Evolutionary conservation across 768 basidiomycete genomes (phyloP).

Genomic region (Lentinula edodes): DNA sequence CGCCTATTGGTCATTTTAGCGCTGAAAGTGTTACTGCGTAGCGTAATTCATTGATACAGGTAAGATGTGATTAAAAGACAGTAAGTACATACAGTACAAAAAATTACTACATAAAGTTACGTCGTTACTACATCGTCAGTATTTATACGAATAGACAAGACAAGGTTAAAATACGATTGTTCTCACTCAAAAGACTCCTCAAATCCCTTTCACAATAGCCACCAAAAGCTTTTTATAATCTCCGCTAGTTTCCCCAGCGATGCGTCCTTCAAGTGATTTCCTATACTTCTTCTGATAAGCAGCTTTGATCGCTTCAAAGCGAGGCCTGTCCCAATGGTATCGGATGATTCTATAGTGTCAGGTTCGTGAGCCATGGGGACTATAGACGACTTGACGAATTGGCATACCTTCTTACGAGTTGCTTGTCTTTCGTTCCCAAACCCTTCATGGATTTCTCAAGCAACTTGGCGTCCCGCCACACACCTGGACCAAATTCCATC

Average conservation of each 20-base stretch:
- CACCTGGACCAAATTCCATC: constrained; percentile 19
- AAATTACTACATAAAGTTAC: too few species aligned
- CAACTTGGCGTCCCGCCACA: constrained; percentile 28
- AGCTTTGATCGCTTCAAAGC: constrained; percentile 29
- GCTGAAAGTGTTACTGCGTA: too few species aligned
- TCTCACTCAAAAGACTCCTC: too few species aligned
- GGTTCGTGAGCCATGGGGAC: not conserved
- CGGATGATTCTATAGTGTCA: not conserved
- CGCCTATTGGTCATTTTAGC: too few species aligned
- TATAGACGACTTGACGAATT: constrained; percentile 5
- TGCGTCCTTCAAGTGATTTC: constrained; percentile 20
- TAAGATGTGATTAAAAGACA: too few species aligned
- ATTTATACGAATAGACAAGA: too few species aligned
- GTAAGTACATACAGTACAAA: too few species aligned
- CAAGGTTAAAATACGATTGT: too few species aligned
- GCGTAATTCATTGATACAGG: too few species aligned
- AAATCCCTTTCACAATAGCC: not conserved
- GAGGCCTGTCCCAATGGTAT: constrained; percentile 29
- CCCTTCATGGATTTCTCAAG: constrained; percentile 30
- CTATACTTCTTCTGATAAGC: constrained; percentile 27
- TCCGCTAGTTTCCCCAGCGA: constrained; percentile 24
- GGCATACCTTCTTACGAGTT: constrained; percentile 28
- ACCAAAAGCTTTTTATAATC: constrained; percentile 19
- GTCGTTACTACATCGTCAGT: too few species aligned
- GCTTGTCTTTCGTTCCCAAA: constrained; percentile 33